Base-by-base conservation (phyloP, 176 grass and related monocot genomes). In the Carex littledalei region DNA sequence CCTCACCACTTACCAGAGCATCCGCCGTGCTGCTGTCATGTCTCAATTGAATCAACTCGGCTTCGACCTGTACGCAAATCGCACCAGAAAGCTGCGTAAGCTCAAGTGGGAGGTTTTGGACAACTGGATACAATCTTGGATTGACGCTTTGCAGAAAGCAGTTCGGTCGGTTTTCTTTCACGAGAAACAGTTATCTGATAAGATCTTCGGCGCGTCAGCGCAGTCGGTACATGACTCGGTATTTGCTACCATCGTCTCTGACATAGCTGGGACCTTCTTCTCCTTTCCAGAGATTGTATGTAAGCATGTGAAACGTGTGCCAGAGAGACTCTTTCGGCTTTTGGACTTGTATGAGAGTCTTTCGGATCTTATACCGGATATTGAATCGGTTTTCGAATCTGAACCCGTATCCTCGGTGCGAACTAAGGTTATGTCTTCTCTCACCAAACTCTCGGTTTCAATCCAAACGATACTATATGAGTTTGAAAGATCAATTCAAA, bases 301-400 rank as follows among this genome's bases (percentile, higher is more conserved):
- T 24, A 87, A 84, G 12, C 81, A 81, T 3, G 86, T 87, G 0
- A 88, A 72, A 20, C 87, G 90, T 49, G 84, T 87, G 0, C 88
- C 90, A 0, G 90, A 97, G 39, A 86, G 90, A 14, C 88, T 97
- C 65, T 90, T 97, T 85, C 85, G 90, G 45, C 81, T 97, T 59
- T 87, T 97, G 1, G 92, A 97, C 63, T 63, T 97, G 77, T 91
- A 97, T 61, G 63, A 89, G 76, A 45, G 81, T 3, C 41, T 94
- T 3, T 31, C 67, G 3, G 80, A 69, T 57, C 45, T 84, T 37
- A 50, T 89, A 52, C 91, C 91, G 7, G 68, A 80, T 24, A 86
- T 92, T 18, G 39, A 81, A 47, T 73, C 82, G 14, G 35, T 79
- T 1, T 92, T 97, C 0, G 84, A 59, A 3, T 73, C 74, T 14